These are phyloP conservation scores for Triticum dicoccoides DNA, from an alignment of 176 grass and related monocot species.

Conservation along the genomic window DNA sequence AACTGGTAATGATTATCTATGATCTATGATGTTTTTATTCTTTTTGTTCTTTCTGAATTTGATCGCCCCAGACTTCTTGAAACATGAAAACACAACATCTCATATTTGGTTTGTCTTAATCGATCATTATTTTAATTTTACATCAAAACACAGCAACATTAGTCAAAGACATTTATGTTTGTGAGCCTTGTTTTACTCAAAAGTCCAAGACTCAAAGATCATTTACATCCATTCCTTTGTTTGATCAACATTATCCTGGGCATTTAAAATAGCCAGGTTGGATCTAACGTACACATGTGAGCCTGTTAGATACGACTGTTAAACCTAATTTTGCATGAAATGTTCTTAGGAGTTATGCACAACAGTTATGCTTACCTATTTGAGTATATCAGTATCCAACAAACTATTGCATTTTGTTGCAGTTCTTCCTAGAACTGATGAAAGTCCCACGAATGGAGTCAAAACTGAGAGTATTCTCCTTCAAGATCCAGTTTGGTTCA, in stretches of 20 bases:
- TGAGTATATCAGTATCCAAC: slow-evolving; percentile 20
- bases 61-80: not conserved
- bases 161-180: not conserved
- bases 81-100: not conserved
- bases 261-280: not conserved
- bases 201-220: not conserved
- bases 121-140: not conserved
- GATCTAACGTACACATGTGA: not conserved
- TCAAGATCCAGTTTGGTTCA: slow-evolving; percentile 95
- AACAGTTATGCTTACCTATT: slow-evolving; percentile 13
- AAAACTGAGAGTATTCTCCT: slow-evolving; percentile 92
- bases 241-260: not conserved
- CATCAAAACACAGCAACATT: not conserved
- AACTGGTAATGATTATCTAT: slow-evolving; percentile 62
- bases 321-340: not conserved
- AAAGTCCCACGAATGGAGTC: slow-evolving; percentile 98
- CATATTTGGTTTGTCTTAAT: not conserved
- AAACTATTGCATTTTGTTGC: slow-evolving; percentile 37
- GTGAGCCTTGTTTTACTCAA: not conserved
- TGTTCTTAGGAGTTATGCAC: not conserved
- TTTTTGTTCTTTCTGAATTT: not conserved
- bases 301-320: not conserved
- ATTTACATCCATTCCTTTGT: not conserved
- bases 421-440: slow-evolving; percentile 99
- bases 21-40: slow-evolving; percentile 3